A percentile compares a stretch with the other conserved stretches of the same genome.
Evolutionary conservation across 1,284 basidiomycete species (phyloP).

Genomic region (Cryptococcus sp.): DNA sequence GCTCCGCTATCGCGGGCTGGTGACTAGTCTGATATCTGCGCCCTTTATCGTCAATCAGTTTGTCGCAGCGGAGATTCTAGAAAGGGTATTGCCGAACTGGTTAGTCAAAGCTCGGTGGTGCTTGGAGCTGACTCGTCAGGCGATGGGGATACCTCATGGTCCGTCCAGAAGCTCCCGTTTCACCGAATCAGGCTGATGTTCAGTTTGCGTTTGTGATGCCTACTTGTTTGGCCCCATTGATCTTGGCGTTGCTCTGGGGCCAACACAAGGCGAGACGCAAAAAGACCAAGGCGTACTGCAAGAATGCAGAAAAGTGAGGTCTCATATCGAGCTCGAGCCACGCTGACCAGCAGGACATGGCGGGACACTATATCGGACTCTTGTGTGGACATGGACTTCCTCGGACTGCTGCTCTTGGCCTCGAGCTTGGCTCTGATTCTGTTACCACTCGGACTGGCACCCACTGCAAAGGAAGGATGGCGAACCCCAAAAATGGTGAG

Average conservation of each 20-base stretch:
- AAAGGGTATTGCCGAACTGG: conserved; percentile 52
- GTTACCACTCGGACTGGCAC: conserved; percentile 59
- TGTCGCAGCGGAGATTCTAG: conserved; percentile 60
- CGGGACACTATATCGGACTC: conserved; percentile 11
- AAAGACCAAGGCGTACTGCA: background rate
- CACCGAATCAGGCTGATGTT: background rate
- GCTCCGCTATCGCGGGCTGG: conserved; percentile 68
- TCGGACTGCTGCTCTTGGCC: conserved; percentile 64
- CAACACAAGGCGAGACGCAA: conserved; percentile 55
- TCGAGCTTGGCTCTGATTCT: conserved; percentile 59
- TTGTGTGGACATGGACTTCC: conserved; percentile 43
- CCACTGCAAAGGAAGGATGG: conserved; percentile 47
- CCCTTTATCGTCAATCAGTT: conserved; percentile 62
- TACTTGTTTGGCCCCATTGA: conserved; percentile 45
- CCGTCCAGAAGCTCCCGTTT: background rate
- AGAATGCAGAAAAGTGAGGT: background rate
- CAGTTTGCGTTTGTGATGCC: conserved; percentile 47
- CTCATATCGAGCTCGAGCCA: background rate
- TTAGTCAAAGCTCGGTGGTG: background rate
- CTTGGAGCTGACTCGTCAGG: conserved; percentile 43
- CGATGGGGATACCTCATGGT: conserved; percentile 67
- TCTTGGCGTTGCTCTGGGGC: conserved; percentile 64
- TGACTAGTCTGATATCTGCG: conserved; percentile 58
- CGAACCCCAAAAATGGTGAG: conserved; percentile 36
- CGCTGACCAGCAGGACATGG: conserved; percentile 10